Evolutionary conservation across 163 green algal species (phyloP), one percentile per base, ranked within the genome.

Genomic region (Prototheca cutis): DNA sequence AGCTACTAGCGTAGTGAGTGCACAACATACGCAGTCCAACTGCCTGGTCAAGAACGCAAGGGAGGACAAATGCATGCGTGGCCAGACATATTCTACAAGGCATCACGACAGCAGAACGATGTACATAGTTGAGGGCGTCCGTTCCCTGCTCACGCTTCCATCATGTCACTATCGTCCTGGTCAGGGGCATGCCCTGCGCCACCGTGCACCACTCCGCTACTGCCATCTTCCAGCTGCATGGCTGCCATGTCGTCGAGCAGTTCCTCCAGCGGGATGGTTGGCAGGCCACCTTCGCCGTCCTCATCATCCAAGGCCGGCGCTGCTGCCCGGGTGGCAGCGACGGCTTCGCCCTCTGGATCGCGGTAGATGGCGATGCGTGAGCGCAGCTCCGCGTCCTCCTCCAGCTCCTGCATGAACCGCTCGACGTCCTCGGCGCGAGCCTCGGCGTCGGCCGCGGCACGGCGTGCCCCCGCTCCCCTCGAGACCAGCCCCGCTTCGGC

Each of bases 351-450:
- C 5, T 58, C 51, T 2, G 76, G 54, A 52, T 84, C 79, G 39
- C 72, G 78, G 74, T 86, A 95, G 21, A 94, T 60, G n/a, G 84
- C 79, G 40, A 94, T 72, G 23, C 79, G 75, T 31, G 72, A 45
- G 6, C 90, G 82, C 76, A 97, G 80, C 40, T 97, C 90, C 15
- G 85, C 59, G 55, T 97, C 90, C 77, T 97, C 90, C 69, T 97
- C 90, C 34, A 97, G 73, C 68, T 97, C 90, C 79, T 95, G 67
- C 67, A 96, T 62, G 75, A 96, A 96, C 30, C 81, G 74, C 76
- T 96, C 89, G 40, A 85, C 65, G 66, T 97, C 90, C 36, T 24
- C 55, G 32, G 40, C 40, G 32, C 53, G 48, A 40, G 28, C 28
- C 4, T 61, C 19, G 1, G 58, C 39, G 0, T 23, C 53, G 17